Evolutionary conservation across 2,329 filamentous ascomycete species (phyloP).

Genomic region (Colletotrichum camelliae): DNA sequence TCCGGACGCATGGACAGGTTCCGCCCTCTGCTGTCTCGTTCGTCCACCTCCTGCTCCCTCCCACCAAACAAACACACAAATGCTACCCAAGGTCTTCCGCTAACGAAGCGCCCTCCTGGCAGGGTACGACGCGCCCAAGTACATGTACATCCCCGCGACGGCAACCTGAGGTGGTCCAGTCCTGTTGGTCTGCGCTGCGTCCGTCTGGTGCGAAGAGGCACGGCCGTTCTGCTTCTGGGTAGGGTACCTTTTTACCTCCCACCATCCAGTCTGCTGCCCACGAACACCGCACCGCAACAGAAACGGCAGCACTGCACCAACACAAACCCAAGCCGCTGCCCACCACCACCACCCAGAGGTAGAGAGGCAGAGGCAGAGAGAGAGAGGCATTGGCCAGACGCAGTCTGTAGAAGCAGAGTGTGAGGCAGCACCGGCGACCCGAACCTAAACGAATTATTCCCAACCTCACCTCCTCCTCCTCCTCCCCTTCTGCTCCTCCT

Average conservation of each 20-base stretch:
- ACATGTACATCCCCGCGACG: background rate
- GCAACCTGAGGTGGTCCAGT: constrained; percentile 11
- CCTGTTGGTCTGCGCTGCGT: background rate
- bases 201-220: constrained; percentile 6
- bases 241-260: background rate
- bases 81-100: background rate
- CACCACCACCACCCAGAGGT: background rate
- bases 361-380: background rate
- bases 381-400: background rate
- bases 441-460: constrained; percentile 18
- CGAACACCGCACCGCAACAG: background rate
- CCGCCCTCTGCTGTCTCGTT: background rate
- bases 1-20: background rate
- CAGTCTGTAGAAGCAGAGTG: background rate
- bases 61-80: background rate
- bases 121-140: background rate
- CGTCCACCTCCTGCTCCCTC: background rate
- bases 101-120: background rate
- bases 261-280: background rate
- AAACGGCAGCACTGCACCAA: background rate
- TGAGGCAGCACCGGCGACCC: constrained; percentile 8
- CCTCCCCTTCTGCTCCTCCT: background rate
- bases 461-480: constrained; percentile 17
- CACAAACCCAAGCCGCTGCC: background rate
- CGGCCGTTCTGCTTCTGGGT: background rate